Percentiles rank a stretch among this genome's conserved stretches.
These are phyloP conservation scores for Trametes polyzona DNA, from an alignment of 1,284 basidiomycete species.

Conservation along the genomic window DNA sequence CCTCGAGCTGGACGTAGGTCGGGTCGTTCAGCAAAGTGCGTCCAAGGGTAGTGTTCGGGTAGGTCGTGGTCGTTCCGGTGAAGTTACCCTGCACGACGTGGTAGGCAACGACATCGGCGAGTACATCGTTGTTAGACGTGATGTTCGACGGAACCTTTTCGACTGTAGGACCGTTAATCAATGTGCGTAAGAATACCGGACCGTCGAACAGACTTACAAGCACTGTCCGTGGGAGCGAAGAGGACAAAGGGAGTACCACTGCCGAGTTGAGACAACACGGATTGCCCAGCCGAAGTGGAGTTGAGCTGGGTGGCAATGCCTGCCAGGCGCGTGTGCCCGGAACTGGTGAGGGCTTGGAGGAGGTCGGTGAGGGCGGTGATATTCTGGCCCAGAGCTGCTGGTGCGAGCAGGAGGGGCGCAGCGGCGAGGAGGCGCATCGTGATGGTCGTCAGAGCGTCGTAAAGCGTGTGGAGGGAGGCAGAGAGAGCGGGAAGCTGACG, in stretches of 20 bases:
- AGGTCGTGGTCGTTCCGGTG: slow-evolving; percentile 42
- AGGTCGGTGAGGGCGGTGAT: slow-evolving; percentile 39
- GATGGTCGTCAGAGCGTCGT: slow-evolving; percentile 5
- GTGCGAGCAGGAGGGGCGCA: slow-evolving; percentile 25
- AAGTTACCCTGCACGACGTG: slow-evolving; percentile 64
- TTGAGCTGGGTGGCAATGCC: slow-evolving; percentile 42
- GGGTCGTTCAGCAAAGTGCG: slow-evolving; percentile 61
- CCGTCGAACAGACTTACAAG: slow-evolving; percentile 39
- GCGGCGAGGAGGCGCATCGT: slow-evolving; percentile 23
- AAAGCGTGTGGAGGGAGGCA: not conserved
- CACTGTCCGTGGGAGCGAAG: slow-evolving; percentile 53
- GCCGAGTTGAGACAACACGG: slow-evolving; percentile 46
- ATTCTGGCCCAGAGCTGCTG: slow-evolving; percentile 35
- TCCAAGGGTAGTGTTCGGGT: slow-evolving; percentile 63
- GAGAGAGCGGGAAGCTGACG: not conserved
- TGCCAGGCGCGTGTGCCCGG: slow-evolving; percentile 46
- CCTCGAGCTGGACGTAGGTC: slow-evolving; percentile 54
- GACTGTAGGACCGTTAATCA: slow-evolving; percentile 28
- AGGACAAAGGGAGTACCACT: slow-evolving; percentile 44
- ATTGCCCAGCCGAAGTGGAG: slow-evolving; percentile 44
- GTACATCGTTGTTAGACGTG: slow-evolving; percentile 39
- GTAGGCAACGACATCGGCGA: slow-evolving; percentile 60
- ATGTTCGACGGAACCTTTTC: slow-evolving; percentile 40
- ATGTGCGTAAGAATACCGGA: slow-evolving; percentile 21
- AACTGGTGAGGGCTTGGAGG: slow-evolving; percentile 35